These are phyloP conservation scores for Orbilia ellipsospora DNA, from an alignment of 2,329 filamentous ascomycete species.

Conservation along the genomic window DNA sequence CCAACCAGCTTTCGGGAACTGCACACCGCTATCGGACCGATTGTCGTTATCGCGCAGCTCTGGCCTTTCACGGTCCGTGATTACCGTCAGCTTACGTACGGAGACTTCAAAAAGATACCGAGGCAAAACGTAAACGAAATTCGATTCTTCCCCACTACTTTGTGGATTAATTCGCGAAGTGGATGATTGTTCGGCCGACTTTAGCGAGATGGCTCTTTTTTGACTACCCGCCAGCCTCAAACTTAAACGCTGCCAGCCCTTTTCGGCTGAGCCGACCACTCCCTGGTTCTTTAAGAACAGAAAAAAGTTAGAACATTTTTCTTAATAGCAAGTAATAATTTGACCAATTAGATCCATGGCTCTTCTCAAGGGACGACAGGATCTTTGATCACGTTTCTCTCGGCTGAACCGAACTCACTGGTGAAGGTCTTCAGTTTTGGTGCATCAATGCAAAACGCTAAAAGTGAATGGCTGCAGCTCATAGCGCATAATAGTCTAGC, in stretches of 20 bases:
- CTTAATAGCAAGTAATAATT: too few relatives aligned
- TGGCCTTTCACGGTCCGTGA: too few relatives aligned
- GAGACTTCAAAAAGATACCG: slow-evolving; percentile 27
- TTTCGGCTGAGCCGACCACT: slow-evolving; percentile 46
- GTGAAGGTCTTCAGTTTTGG: slow-evolving; percentile 23
- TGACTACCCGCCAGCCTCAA: slow-evolving; percentile 30
- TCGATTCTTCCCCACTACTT: neutral
- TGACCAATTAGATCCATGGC: too few relatives aligned
- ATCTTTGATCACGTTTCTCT: slow-evolving; percentile 34
- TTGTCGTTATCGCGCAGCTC: too few relatives aligned
- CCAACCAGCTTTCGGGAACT: too few relatives aligned
- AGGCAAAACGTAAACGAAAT: slow-evolving; percentile 23
- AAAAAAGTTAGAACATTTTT: neutral
- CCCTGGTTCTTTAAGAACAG: neutral
- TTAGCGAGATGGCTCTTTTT: slow-evolving; percentile 43
- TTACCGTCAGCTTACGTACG: slow-evolving; percentile 17
- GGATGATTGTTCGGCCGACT: slow-evolving; percentile 17
- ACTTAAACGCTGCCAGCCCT: slow-evolving; percentile 27
- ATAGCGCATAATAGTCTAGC: neutral
- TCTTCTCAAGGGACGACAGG: neutral
- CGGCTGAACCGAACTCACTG: slow-evolving; percentile 38
- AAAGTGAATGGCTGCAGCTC: slow-evolving; percentile 14
- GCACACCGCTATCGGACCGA: too few relatives aligned
- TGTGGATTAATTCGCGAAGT: slow-evolving; percentile 11
- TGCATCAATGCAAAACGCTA: neutral